Evolutionary conservation across 2,329 filamentous ascomycete species (phyloP).

Genomic region (Cadophora sp.): DNA sequence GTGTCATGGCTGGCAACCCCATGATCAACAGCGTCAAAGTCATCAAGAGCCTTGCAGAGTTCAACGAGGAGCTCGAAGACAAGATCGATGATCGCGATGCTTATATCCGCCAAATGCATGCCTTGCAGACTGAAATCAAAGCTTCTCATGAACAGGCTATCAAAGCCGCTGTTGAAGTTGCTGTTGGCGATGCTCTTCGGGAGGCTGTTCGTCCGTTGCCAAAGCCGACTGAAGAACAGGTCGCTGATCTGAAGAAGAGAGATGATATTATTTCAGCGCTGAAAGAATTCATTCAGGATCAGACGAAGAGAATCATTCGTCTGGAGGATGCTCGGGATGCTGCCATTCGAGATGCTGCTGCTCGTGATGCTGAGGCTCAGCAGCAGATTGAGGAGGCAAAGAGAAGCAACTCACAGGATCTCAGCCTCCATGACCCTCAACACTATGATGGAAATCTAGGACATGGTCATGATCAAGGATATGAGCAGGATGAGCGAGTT

Average conservation of each 20-base stretch:
- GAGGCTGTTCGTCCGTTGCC: neutral
- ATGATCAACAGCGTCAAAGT: slow-evolving; percentile 11
- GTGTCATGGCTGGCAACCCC: slow-evolving; percentile 4
- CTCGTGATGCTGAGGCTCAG: no score
- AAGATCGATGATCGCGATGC: slow-evolving; percentile 7
- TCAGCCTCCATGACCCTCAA: neutral
- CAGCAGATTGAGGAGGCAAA: neutral
- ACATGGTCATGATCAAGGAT: neutral
- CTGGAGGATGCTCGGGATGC: neutral
- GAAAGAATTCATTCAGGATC: neutral
- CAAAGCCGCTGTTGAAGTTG: neutral
- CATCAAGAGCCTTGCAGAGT: neutral
- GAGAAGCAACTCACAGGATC: no score
- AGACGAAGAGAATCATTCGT: neutral
- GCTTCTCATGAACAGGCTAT: neutral
- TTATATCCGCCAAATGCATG: neutral
- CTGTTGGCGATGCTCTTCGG: neutral
- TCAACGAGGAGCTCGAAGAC: neutral
- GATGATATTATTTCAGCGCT: neutral
- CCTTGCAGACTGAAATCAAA: neutral
- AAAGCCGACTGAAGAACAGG: neutral
- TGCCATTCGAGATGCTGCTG: no score
- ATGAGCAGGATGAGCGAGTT: neutral
- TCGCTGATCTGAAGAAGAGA: neutral
- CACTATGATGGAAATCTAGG: neutral